Conservation (phyloP, 1,284 basidiomycete species). For the Tetrapyrgos nigripes region DNA sequence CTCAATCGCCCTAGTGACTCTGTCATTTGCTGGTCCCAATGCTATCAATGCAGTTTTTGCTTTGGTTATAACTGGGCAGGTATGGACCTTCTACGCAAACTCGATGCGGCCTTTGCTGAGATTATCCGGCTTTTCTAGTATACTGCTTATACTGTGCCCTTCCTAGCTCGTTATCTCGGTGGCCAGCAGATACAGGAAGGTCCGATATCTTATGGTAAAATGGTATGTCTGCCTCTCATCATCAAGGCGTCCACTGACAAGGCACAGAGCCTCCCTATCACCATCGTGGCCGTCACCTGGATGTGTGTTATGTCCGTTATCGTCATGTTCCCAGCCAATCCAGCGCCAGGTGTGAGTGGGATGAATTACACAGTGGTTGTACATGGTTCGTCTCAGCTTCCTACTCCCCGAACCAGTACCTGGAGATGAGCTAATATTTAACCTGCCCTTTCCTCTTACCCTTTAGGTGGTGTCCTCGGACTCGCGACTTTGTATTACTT, state of each 20-base stretch:
- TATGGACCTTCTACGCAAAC: neutral
- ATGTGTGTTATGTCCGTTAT: conserved; percentile 34
- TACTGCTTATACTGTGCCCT: conserved; percentile 33
- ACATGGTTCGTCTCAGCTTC: conserved; percentile 1
- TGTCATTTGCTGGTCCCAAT: conserved; percentile 36
- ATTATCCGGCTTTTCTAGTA: conserved; percentile 2
- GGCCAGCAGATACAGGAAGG: conserved; percentile 31
- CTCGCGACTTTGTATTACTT: conserved; percentile 25
- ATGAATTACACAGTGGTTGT: conserved; percentile 34
- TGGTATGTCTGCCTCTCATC: conserved; percentile 21
- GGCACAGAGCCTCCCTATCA: conserved; percentile 27
- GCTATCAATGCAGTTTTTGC: conserved; percentile 39
- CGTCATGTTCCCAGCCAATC: conserved; percentile 32
- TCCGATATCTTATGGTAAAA: conserved; percentile 33
- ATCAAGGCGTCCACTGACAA: neutral
- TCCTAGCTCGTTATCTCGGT: conserved; percentile 29
- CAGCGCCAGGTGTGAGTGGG: conserved; percentile 18
- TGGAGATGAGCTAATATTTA: too few relatives aligned
- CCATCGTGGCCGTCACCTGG: conserved; percentile 28
- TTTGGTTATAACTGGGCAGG: conserved; percentile 25
- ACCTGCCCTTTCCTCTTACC: neutral
- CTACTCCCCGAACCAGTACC: too few relatives aligned
- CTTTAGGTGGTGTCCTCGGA: conserved; percentile 27
- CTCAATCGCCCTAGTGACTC: conserved; percentile 30
- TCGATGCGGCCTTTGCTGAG: neutral